Evolutionary conservation across 139 green algal genomes (phyloP).

Genomic region (Deuterostichococcus epilithicus): DNA sequence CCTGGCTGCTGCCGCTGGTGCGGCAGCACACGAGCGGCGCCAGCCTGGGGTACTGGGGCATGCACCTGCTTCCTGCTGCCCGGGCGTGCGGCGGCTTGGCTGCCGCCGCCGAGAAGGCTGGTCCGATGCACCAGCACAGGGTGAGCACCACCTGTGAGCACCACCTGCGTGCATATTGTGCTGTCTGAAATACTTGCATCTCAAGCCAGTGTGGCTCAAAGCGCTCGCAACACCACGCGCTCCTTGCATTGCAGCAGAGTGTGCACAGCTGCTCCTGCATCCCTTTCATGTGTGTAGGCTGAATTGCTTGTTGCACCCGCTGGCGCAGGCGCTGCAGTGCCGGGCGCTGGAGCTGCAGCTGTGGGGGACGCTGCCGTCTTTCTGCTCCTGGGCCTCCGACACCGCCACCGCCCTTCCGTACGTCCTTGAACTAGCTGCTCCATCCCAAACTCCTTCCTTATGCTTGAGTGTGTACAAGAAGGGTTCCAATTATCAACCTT

Average conservation of each 20-base stretch:
- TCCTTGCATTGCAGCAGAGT: too few species aligned
- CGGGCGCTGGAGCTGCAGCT: slow-evolving; percentile 57
- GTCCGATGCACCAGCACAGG: not conserved
- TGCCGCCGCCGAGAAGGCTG: slow-evolving; percentile 4
- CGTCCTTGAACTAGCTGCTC: too few species aligned
- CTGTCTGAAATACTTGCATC: too few species aligned
- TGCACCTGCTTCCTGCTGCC: slow-evolving; percentile 67
- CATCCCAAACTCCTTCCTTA: too few species aligned
- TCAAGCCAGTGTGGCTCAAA: too few species aligned
- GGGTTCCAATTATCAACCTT: too few species aligned
- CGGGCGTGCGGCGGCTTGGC: slow-evolving; percentile 41
- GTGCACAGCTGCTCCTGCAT: too few species aligned
- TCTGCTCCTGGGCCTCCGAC: slow-evolving; percentile 74
- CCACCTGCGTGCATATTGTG: too few species aligned
- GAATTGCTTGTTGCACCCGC: not conserved
- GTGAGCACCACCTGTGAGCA: too few species aligned
- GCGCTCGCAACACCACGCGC: too few species aligned
- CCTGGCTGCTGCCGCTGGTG: slow-evolving; percentile 91
- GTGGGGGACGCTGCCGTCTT: slow-evolving; percentile 80
- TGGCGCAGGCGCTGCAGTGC: slow-evolving; percentile 50
- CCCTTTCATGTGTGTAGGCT: not conserved
- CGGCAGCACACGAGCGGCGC: slow-evolving; percentile 52
- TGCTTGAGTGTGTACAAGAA: too few species aligned
- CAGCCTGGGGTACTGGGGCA: slow-evolving; percentile 60
- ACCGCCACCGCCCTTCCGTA: slow-evolving; percentile 27